Percentiles rank a stretch among this genome's conserved stretches.
phyloP scores from a whole-genome alignment of 306 rosid species.

The Citrullus mucosospermus region DNA sequence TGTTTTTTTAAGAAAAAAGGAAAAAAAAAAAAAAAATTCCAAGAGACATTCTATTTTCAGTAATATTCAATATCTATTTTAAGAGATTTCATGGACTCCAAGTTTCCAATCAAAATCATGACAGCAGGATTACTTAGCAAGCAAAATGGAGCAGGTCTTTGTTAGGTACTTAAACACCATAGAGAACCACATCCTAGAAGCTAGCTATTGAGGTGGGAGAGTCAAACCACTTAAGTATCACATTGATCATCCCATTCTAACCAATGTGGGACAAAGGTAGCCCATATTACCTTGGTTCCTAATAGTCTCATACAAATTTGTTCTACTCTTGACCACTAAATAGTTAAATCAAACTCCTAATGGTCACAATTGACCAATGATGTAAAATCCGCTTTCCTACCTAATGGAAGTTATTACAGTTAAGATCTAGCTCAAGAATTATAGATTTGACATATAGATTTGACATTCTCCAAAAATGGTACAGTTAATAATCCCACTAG shows the following conservation, averaged over 20 bases:
- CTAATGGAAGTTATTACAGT: background rate
- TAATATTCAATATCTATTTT: background rate
- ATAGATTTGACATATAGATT: too few relatives aligned
- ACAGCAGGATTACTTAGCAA: background rate
- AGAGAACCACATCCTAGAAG: too few relatives aligned
- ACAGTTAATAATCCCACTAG: too few relatives aligned
- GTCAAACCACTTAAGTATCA: too few relatives aligned
- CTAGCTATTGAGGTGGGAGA: too few relatives aligned
- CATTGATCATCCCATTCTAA: background rate
- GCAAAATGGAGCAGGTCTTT: background rate
- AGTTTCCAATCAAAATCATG: background rate
- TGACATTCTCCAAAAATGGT: too few relatives aligned
- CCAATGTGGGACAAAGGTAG: too few relatives aligned
- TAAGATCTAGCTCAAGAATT: background rate
- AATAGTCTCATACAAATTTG: background rate
- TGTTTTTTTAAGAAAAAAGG: background rate
- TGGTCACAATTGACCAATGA: background rate
- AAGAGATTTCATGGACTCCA: too few relatives aligned
- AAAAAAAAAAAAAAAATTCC: background rate
- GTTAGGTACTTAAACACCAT: too few relatives aligned
- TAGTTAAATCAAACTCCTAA: background rate
- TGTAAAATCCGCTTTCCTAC: background rate
- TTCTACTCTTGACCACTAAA: background rate
- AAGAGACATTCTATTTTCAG: background rate
- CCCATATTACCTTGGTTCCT: too few relatives aligned